Conservation (phyloP, 1,284 basidiomycete genomes). For the Sanghuangporus sanghuang region DNA sequence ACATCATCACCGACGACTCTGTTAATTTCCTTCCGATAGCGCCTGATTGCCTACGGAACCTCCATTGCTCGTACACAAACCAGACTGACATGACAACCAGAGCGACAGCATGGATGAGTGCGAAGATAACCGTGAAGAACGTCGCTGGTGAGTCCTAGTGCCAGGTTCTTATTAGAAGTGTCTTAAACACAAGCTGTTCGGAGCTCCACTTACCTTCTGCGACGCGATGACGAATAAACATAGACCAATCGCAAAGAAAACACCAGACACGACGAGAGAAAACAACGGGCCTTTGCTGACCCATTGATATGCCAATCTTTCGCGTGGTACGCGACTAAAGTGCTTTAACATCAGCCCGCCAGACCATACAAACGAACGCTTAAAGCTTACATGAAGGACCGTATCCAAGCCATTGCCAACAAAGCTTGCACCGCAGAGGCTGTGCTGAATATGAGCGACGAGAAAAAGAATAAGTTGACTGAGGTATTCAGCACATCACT, state of each 20-base stretch:
- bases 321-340: not conserved
- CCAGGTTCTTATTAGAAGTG: not conserved
- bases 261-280: not conserved
- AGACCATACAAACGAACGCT: not conserved
- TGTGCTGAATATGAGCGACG: not conserved
- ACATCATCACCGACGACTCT: not conserved
- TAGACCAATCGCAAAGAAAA: not conserved
- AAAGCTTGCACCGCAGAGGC: not conserved
- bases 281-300: not conserved
- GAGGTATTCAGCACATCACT: not conserved
- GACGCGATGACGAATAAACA: constrained; percentile 3
- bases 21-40: not conserved
- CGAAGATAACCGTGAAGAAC: not conserved
- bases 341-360: not conserved
- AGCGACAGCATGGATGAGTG: not conserved
- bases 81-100: not conserved
- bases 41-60: constrained; percentile 1
- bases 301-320: not conserved
- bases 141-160: not conserved
- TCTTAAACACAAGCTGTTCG: not conserved
- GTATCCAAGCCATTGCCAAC: constrained; percentile 1
- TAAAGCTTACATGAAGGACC: not conserved
- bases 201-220: not conserved
- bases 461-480: not conserved
- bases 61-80: constrained; percentile 9